Base-by-base conservation (phyloP, 495 filamentous ascomycete genomes). In the Penicillium paradoxum region DNA sequence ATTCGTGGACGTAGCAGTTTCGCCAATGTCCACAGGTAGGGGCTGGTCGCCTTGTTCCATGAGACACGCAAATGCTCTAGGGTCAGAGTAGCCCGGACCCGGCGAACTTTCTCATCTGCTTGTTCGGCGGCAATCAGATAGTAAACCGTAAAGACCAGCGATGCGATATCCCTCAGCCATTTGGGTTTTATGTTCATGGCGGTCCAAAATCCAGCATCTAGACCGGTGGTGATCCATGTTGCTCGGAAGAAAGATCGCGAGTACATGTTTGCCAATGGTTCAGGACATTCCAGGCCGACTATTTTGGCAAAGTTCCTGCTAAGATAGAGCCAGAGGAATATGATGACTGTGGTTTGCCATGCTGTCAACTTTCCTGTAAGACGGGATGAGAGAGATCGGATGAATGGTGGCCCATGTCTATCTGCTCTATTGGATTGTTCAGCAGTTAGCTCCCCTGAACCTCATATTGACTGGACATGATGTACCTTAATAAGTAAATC, bases 141-240 rank as follows among this genome's bases (percentile, higher is more conserved):
- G 70, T 96, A 97, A 1, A 83, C 64, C 1, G 84, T 86, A 64
- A 96, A 97, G 19, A 88, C 76, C 18, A 98, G 76, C 54, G 87
- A 90, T 4, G 84, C 80, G 14, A 95, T 62, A 65, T 97, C 91
- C 21, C 89, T 78, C 15, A 95, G 63, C 86, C 87, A 90, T 59
- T 89, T 91, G 48, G 76, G 81, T 41, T 79, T 80, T 45, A 98
- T 88, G 49, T 83, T 86, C 93, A 98, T 98, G 5, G 93, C 95
- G 0, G 90, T 95, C 93, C 93, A 98, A 68, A 96, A 98, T 0
- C 93, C 93, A 9, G 93, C 93, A 65, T 98, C 93, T 51, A 98
- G 68, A 0, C 90, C 93, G 0, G 93, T 98, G 34, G 92, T 86
- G 19, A 96, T 83, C 93, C 92, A 97, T 74, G 93, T 97, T 62